Evolutionary conservation across 371 early-diverging fungal genomes (phyloP), one percentile per base, ranked within the genome.

Genomic region (Conidiobolus coronatus): DNA sequence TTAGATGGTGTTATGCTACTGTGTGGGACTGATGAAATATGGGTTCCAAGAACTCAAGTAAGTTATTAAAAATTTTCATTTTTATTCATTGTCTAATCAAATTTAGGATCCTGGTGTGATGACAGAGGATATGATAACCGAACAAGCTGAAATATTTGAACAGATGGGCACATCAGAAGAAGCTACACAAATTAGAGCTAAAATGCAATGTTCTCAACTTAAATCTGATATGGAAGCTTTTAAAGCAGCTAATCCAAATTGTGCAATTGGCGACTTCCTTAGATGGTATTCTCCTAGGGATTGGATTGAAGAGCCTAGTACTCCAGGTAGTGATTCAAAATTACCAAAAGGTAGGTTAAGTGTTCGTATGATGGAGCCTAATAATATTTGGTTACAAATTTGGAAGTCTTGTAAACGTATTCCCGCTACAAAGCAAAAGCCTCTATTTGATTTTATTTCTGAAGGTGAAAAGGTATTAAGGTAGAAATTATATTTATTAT

Each of bases 251-350:
- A 64, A 64, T 20, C 87, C 93, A 0, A 64, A 69, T 21, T 72
- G 77, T 20, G 56, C 56, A 6, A 55, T 92, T 4, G 82, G 73
- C 3, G 93, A 92, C 49, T 92, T 92, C 68, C 81, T 92, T n/a
- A 65, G 88, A 40, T 92, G 93, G 93, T 83, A 88, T 55, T 90
- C 91, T 0, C 93, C 93, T 9, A 69, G 81, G 43, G 93, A 92
- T 56, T 83, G 79, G 77, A 53, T 78, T 20, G 40, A 20, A 2
- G 48, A 18, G 7, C 29, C 21, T 7, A n/a, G 22, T 11, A 14
- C 29, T 5, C 29, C 29, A 9, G 29, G 29, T 29, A 29, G 29
- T 9, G 54, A 40, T 22, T 59, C 58, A 34, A 29, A 9, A 5
- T 9, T 11, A 24, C 52, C 46, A 19, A 60, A 58, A 20, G 77